Evolutionary conservation across 495 filamentous ascomycete genomes (phyloP).

Genomic region (Hypoxylon fuscum): DNA sequence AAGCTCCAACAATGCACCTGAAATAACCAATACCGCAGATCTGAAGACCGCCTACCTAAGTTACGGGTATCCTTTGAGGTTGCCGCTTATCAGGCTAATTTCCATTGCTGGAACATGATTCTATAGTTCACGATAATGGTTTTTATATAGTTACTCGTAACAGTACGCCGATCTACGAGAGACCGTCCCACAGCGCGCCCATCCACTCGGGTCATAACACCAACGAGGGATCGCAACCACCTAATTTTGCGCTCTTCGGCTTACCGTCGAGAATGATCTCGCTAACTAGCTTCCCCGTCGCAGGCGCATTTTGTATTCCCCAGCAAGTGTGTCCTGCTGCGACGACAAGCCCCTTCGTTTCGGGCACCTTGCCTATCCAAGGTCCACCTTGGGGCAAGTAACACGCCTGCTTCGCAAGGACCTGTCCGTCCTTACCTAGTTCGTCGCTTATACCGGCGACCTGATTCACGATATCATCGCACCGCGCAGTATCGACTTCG

Average conservation of each 20-base stretch:
- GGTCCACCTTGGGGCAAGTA: slow-evolving; percentile 82
- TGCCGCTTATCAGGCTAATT: too few species aligned
- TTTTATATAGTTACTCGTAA: neutral
- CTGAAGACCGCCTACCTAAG: too few species aligned
- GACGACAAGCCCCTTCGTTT: slow-evolving; percentile 73
- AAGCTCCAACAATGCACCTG: too few species aligned
- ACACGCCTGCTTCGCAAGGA: slow-evolving; percentile 79
- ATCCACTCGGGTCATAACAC: slow-evolving; percentile 34
- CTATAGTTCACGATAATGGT: neutral
- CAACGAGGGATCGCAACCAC: slow-evolving; percentile 37
- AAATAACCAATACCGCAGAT: too few species aligned
- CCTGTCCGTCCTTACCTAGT: slow-evolving; percentile 70
- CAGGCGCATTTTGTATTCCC: slow-evolving; percentile 91
- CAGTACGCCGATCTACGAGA: neutral
- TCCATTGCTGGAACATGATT: neutral
- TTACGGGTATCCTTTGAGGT: too few species aligned
- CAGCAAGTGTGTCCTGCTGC: slow-evolving; percentile 89
- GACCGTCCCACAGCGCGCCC: slow-evolving; percentile 23
- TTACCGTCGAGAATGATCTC: slow-evolving; percentile 80
- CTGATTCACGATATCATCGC: slow-evolving; percentile 82
- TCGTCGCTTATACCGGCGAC: slow-evolving; percentile 74
- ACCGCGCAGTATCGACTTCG: slow-evolving; percentile 72
- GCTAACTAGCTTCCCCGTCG: slow-evolving; percentile 82
- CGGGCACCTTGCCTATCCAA: slow-evolving; percentile 72
- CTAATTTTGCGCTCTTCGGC: slow-evolving; percentile 69